These are phyloP conservation scores for Tephrocybe sp. DNA, from an alignment of 768 basidiomycete species.

Conservation along the genomic window DNA sequence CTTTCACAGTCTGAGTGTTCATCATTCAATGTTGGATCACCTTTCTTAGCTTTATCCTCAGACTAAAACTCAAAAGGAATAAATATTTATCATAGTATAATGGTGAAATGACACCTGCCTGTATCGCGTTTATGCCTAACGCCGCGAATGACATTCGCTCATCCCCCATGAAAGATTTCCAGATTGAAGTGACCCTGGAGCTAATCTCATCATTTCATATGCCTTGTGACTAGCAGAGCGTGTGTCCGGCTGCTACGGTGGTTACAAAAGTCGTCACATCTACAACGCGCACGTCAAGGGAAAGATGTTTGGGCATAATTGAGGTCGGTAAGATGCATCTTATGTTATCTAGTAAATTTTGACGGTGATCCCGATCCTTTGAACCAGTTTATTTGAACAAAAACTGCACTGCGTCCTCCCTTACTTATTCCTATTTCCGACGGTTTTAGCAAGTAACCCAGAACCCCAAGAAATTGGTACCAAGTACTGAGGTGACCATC, in stretches of 20 bases:
- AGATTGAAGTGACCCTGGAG: neutral
- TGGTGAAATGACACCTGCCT: too few relatives aligned
- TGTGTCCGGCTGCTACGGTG: constrained; percentile 5
- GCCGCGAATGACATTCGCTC: too few relatives aligned
- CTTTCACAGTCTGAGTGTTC: too few relatives aligned
- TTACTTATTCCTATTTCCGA: neutral
- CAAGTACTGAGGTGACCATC: too few relatives aligned
- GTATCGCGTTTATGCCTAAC: too few relatives aligned
- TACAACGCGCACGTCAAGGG: constrained; percentile 41
- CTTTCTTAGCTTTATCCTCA: too few relatives aligned
- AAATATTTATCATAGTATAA: too few relatives aligned
- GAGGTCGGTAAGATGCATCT: constrained; percentile 38
- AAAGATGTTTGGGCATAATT: constrained; percentile 37
- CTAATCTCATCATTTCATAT: neutral
- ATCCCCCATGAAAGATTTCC: neutral
- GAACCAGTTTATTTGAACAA: neutral
- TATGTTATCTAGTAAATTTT: constrained; percentile 17
- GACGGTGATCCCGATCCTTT: constrained; percentile 30
- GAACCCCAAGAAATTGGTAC: too few relatives aligned
- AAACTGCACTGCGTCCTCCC: too few relatives aligned
- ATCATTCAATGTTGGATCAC: too few relatives aligned
- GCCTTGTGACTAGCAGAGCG: neutral
- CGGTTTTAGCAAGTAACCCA: neutral
- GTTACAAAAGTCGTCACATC: neutral
- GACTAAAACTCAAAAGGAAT: too few relatives aligned